These are phyloP conservation scores for Exsudoporus frostii DNA, from an alignment of 768 basidiomycete genomes.

Conservation along the genomic window DNA sequence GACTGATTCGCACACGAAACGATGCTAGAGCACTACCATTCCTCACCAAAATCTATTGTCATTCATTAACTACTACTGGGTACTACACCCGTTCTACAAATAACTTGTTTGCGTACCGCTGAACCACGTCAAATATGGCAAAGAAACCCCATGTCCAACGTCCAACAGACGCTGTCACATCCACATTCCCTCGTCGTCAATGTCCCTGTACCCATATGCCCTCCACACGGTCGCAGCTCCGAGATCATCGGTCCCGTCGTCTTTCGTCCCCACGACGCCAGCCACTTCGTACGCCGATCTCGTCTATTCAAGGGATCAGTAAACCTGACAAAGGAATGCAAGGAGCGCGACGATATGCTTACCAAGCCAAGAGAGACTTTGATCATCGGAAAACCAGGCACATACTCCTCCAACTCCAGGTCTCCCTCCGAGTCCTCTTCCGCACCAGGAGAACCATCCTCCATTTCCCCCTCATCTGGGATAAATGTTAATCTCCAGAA, in stretches of 20 bases:
- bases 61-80: too few species aligned
- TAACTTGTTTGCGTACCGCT: background rate
- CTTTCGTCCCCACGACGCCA: slow-evolving; percentile 42
- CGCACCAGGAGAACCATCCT: background rate
- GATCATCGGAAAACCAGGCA: slow-evolving; percentile 49
- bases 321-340: background rate
- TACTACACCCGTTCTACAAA: background rate
- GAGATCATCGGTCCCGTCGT: slow-evolving; percentile 46
- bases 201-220: slow-evolving; percentile 39
- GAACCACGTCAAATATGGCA: too few species aligned
- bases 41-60: too few species aligned
- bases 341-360: slow-evolving; percentile 17
- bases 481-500: background rate
- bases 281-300: slow-evolving; percentile 46
- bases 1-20: too few species aligned
- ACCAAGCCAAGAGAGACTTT: slow-evolving; percentile 63
- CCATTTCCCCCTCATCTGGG: background rate
- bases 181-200: slow-evolving; percentile 27
- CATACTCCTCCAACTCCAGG: slow-evolving; percentile 41
- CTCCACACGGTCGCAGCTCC: slow-evolving; percentile 48
- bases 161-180: background rate
- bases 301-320: slow-evolving; percentile 24
- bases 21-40: too few species aligned
- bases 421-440: background rate
- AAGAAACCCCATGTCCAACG: background rate